These are phyloP conservation scores for Hydnum rufescens DNA, from an alignment of 768 basidiomycete species.

Conservation along the genomic window DNA sequence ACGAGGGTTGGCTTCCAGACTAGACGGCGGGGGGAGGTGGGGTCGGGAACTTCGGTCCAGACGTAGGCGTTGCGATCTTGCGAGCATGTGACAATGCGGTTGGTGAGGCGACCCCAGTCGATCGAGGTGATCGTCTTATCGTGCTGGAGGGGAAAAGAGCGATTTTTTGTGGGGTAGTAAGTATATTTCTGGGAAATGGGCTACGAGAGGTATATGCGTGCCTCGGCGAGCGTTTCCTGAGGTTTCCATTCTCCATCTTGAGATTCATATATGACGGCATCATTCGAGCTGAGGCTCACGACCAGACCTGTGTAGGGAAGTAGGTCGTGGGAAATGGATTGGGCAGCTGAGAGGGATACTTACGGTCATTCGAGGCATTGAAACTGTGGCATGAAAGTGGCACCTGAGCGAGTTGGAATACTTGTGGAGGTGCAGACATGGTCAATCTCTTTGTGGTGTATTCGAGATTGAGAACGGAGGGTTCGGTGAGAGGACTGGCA, in stretches of 20 bases:
- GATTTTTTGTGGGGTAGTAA: background rate
- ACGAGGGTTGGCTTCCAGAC: constrained; percentile 97
- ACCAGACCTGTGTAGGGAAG: constrained; percentile 48
- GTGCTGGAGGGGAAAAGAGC: constrained; percentile 54
- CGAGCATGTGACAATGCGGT: constrained; percentile 96
- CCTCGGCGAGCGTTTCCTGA: constrained; percentile 71
- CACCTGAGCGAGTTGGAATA: constrained; percentile 55
- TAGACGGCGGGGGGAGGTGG: constrained; percentile 43
- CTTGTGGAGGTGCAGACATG: constrained; percentile 50
- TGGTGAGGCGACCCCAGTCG: constrained; percentile 94
- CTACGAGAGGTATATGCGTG: constrained; percentile 21
- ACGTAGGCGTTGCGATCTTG: constrained; percentile 99
- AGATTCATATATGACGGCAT: constrained; percentile 59
- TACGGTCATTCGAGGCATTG: constrained; percentile 72
- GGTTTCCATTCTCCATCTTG: constrained; percentile 47
- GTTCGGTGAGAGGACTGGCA: constrained; percentile 9
- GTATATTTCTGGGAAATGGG: background rate
- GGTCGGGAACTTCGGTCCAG: constrained; percentile 70
- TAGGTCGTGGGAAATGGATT: background rate
- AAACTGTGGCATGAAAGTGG: constrained; percentile 85
- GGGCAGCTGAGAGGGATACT: constrained; percentile 15
- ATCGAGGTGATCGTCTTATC: constrained; percentile 96
- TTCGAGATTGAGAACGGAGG: too few relatives aligned
- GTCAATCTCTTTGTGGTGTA: background rate
- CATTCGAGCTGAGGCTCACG: constrained; percentile 76